Evolutionary conservation across 2,329 filamentous ascomycete species (phyloP).

Genomic region (Scorias spongiosa): DNA sequence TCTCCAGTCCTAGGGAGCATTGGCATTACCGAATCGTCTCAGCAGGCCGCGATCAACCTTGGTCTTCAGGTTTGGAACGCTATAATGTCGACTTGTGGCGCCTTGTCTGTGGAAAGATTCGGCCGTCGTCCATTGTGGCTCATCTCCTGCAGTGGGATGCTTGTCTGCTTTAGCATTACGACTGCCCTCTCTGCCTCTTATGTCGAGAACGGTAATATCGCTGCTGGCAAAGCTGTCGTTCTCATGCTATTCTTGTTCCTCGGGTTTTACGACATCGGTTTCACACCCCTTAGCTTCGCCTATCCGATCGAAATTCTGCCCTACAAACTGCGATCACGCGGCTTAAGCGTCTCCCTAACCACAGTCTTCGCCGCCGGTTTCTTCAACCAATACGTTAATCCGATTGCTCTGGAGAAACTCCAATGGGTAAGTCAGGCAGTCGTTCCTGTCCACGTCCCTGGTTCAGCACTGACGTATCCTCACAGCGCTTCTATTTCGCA

Average conservation of each 20-base stretch:
- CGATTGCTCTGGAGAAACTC: conserved; percentile 24
- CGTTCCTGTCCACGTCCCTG: conserved; percentile 17
- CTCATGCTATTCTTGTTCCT: conserved; percentile 36
- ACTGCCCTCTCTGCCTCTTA: conserved; percentile 34
- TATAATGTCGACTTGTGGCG: conserved; percentile 21
- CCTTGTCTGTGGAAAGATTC: conserved; percentile 25
- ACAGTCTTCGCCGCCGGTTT: conserved; percentile 1
- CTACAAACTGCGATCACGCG: conserved; percentile 3
- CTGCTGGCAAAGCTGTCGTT: conserved; percentile 20
- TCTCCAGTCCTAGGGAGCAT: conserved; percentile 26
- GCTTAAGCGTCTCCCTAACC: conserved; percentile 6
- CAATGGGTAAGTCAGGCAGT: conserved; percentile 31
- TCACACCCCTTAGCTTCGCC: conserved; percentile 12
- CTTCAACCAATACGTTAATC: conserved; percentile 28
- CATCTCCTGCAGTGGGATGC: conserved; percentile 28
- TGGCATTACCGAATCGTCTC: conserved; percentile 23
- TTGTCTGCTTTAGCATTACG: conserved; percentile 29
- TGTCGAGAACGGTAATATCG: conserved; percentile 29
- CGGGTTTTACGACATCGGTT: conserved; percentile 30
- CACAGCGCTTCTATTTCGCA: conserved; percentile 42
- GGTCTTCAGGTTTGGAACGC: conserved; percentile 29
- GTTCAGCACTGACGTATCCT: not conserved
- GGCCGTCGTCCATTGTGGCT: conserved; percentile 31
- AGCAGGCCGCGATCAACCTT: conserved; percentile 29
- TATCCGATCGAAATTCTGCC: conserved; percentile 5